These are phyloP conservation scores for Verbena officinalis DNA, from an alignment of 257 asterid species.

Conservation along the genomic window DNA sequence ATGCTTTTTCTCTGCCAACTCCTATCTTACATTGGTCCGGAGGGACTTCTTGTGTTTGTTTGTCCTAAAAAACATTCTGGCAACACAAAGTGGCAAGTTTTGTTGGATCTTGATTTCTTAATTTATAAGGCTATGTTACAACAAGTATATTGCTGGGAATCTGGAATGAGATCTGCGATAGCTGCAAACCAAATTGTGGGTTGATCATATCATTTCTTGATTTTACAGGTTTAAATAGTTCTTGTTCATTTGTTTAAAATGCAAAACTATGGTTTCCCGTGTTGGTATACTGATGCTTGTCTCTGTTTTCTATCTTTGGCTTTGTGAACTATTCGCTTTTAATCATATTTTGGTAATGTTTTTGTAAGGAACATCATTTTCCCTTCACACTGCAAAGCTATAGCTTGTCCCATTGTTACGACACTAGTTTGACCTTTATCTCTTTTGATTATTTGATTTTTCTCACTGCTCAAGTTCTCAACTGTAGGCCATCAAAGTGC, in stretches of 20 bases:
- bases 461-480: conserved; percentile 28
- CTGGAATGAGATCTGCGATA: conserved; percentile 2
- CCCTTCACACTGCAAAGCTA: conserved; percentile 8
- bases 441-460: conserved; percentile 14
- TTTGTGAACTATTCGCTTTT: conserved; percentile 12
- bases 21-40: not conserved
- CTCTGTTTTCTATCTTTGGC: too few species aligned
- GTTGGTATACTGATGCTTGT: too few species aligned
- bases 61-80: too few species aligned
- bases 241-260: too few species aligned
- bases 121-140: not conserved
- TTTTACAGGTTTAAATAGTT: too few species aligned
- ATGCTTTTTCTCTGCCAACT: not conserved
- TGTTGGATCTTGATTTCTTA: conserved; percentile 14
- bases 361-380: conserved; percentile 4
- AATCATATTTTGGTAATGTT: not conserved
- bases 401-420: conserved; percentile 10
- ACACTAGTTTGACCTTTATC: conserved; percentile 22
- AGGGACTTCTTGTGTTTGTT: not conserved
- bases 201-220: conserved; percentile 3
- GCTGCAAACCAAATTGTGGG: not conserved
- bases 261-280: too few species aligned
- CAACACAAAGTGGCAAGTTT: not conserved
- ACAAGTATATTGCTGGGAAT: not conserved
- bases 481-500: conserved; percentile 64